Evolutionary conservation across 768 basidiomycete species (phyloP).

Genomic region (Auricularia sp.): DNA sequence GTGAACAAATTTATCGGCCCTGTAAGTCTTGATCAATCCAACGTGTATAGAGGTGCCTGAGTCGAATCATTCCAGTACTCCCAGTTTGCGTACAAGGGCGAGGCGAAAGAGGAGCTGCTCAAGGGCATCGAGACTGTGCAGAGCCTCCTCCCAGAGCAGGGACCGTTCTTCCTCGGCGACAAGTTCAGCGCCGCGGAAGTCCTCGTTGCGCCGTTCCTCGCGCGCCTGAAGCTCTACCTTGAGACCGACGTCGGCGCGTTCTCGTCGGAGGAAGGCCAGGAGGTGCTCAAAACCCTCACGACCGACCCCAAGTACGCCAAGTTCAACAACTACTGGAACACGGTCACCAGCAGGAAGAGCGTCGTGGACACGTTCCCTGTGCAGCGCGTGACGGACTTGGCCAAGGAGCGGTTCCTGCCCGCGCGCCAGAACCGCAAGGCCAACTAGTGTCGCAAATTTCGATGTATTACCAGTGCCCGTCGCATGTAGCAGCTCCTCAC

Average conservation of each 20-base stretch:
- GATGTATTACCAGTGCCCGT: too few species aligned
- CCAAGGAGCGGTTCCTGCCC: not conserved
- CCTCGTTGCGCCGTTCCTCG: conserved; percentile 50
- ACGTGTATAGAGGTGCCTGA: not conserved
- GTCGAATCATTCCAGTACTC: conserved; percentile 12
- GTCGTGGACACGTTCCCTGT: conserved; percentile 38
- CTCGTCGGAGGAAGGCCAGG: conserved; percentile 36
- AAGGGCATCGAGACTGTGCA: conserved; percentile 39
- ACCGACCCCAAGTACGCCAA: conserved; percentile 38
- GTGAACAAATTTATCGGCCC: conserved; percentile 34
- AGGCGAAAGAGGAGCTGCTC: conserved; percentile 31
- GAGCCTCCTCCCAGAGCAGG: conserved; percentile 35
- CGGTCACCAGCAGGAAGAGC: conserved; percentile 41
- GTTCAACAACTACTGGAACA: conserved; percentile 37
- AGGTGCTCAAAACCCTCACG: conserved; percentile 32
- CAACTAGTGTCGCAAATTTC: too few species aligned
- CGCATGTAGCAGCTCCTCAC: too few species aligned
- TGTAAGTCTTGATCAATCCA: not conserved
- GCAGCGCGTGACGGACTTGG: not conserved
- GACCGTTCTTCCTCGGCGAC: conserved; percentile 30
- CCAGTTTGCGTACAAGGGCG: conserved; percentile 28
- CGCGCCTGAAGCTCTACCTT: conserved; percentile 35
- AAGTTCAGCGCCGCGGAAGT: conserved; percentile 57
- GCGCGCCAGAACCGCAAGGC: too few species aligned
- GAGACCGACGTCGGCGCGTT: conserved; percentile 44